These are phyloP conservation scores for Symbiodinium pilosum DNA, from an alignment of 73 alveolate genomes.

Conservation along the genomic window DNA sequence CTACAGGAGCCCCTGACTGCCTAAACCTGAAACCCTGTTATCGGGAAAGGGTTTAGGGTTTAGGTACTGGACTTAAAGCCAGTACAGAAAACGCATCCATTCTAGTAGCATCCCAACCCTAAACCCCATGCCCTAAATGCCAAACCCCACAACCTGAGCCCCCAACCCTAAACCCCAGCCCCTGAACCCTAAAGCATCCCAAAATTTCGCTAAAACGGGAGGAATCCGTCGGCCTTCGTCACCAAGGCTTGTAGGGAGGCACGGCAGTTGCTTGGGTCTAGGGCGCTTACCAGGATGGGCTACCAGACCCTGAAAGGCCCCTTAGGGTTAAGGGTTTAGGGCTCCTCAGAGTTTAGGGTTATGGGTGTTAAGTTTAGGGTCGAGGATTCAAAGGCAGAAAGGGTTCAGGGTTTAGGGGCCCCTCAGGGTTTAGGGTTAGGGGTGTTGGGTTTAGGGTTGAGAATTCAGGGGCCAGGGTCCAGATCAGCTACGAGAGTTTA, in stretches of 20 bases:
- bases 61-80: too few relatives aligned
- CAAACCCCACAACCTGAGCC: too few relatives aligned
- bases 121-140: too few relatives aligned
- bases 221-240: constrained; percentile 67
- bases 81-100: too few relatives aligned
- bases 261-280: neutral
- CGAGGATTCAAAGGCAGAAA: neutral
- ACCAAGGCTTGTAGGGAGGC: constrained; percentile 39
- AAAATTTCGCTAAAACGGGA: neutral
- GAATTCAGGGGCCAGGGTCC: too few relatives aligned
- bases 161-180: too few relatives aligned
- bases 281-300: neutral
- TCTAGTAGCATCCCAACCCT: too few relatives aligned
- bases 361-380: neutral
- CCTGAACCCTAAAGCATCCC: too few relatives aligned
- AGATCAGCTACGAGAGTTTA: too few relatives aligned
- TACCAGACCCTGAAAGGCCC: neutral
- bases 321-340: neutral
- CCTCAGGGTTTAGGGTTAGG: too few relatives aligned
- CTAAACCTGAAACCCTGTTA: neutral
- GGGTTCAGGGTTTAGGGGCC: neutral
- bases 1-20: too few relatives aligned
- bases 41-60: neutral
- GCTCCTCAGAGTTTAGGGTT: neutral
- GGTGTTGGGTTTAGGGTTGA: too few relatives aligned